phyloP scores from a whole-genome alignment of 2,329 filamentous ascomycete species.

The Paecilomyces formosus region DNA sequence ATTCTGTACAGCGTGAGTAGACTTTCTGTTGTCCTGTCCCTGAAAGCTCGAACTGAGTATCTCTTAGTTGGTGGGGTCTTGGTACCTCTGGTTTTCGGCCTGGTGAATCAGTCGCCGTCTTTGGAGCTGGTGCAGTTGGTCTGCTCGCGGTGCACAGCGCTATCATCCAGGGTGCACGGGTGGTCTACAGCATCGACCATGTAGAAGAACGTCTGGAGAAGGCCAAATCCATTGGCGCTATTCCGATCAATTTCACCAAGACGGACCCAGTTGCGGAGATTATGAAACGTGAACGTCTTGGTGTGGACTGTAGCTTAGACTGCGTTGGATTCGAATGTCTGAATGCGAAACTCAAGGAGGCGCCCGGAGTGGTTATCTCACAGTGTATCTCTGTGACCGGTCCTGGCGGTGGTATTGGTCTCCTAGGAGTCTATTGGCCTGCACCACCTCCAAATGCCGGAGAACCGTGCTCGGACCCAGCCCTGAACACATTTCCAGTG shows the following conservation, averaged over 20 bases:
- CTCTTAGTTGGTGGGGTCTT: neutral
- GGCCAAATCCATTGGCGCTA: constrained; percentile 56
- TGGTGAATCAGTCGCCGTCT: constrained; percentile 57
- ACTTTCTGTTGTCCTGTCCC: constrained; percentile 3
- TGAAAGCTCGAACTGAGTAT: neutral
- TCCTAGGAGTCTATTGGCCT: neutral
- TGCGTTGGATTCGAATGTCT: constrained; percentile 1
- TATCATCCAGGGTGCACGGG: constrained; percentile 52
- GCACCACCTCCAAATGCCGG: neutral
- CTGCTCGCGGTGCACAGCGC: constrained; percentile 61
- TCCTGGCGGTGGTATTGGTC: neutral
- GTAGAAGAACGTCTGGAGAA: constrained; percentile 52
- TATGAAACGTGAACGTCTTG: neutral
- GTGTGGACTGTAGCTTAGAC: neutral
- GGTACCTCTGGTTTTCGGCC: constrained; percentile 51
- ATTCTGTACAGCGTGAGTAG: neutral
- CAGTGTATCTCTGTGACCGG: neutral
- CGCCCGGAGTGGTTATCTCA: neutral
- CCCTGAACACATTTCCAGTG: neutral
- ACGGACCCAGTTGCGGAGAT: constrained; percentile 18
- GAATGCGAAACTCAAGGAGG: neutral
- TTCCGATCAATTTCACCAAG: constrained; percentile 54
- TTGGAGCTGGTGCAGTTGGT: constrained; percentile 58
- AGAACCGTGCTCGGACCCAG: neutral
- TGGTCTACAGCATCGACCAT: constrained; percentile 57